Evolutionary conservation across 345 rosid species (phyloP), one percentile per base, ranked within the genome.

Genomic region (Adansonia digitata): DNA sequence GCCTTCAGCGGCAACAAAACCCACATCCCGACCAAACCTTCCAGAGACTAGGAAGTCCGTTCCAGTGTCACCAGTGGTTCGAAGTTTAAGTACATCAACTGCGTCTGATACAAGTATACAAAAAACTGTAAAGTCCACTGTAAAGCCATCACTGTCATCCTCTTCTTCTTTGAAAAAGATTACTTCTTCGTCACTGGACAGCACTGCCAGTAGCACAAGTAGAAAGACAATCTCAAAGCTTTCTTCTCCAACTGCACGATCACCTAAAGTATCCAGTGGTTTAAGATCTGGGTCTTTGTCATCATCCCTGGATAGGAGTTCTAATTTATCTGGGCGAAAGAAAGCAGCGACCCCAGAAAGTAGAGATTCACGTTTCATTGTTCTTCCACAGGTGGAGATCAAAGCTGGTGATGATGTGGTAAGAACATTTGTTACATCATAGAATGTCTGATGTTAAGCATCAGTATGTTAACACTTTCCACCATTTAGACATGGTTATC

Each of bases 371-470:
- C 84, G 88, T 63, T 89, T 94, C 62, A 88, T 94, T 79, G 89
- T 88, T 82, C 97, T 94, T 78, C 99, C 99, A 15, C 96, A 90
- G 69, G 95, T 94, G 85, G 99, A 94, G 82, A 81, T 83, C 55
- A 94, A 91, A 84, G 98, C 93, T 74, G 85, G 97, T 61, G 96
- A 94, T 86, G 94, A 92, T 82, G 82, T 91, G 99, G 99, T 94
- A 81, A 88, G 91, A 72, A 64, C 62, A 48, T 18, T 31, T 43
- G n/a, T 57, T 18, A 46, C 14, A 20, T 18, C 49, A 45, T 31
- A 45, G 17, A 48, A 43, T 31, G 13, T 61, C 14, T 29, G 20
- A 74, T 39, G 63, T 15, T 56, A 17, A 39, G 24, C 7, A 55
- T 39, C 11, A 55, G 29, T 31, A 67, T 29, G 17, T 29, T 46